phyloP scores from a whole-genome alignment of 371 early-diverging fungal species.

The Mucor plumbeus region DNA sequence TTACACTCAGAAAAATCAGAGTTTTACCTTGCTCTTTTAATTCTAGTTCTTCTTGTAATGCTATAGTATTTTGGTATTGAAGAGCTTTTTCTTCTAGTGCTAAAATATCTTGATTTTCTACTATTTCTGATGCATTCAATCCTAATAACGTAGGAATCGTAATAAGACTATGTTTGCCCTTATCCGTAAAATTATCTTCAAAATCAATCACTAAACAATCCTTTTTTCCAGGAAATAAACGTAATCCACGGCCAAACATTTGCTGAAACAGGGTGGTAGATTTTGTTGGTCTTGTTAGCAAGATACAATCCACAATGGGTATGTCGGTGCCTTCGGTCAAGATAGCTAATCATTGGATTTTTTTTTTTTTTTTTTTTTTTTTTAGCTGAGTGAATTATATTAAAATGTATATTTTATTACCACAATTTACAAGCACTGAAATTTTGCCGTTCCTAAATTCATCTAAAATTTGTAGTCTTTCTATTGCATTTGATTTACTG shows the following conservation, averaged over 20 bases:
- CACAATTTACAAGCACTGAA: constrained; percentile 91
- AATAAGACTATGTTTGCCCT: constrained; percentile 49
- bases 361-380: not conserved
- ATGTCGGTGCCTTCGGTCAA: constrained; percentile 91
- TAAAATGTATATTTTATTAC: constrained; percentile 26
- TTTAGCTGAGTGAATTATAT: not conserved
- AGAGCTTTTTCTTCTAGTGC: constrained; percentile 12
- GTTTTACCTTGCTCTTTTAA: constrained; percentile 1
- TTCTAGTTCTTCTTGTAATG: not conserved
- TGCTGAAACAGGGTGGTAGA: constrained; percentile 87
- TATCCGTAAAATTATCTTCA: constrained; percentile 65
- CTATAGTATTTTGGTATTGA: not conserved
- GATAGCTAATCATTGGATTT: constrained; percentile 39
- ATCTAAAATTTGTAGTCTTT: constrained; percentile 61
- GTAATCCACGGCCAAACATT: constrained; percentile 95
- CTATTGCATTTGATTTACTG: constrained; percentile 56
- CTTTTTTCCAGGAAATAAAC: constrained; percentile 66
- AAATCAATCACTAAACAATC: constrained; percentile 90
- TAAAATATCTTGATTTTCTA: constrained; percentile 29
- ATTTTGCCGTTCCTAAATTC: constrained; percentile 69
- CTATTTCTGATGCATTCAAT: constrained; percentile 53
- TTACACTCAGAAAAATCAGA: not conserved
- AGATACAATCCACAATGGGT: constrained; percentile 85
- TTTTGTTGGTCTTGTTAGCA: constrained; percentile 89
- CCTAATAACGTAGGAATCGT: constrained; percentile 76